Percentiles rank a stretch among this genome's conserved stretches.
Conservation (phyloP, 1,284 basidiomycete genomes). For the Cystobasidium sp. region DNA sequence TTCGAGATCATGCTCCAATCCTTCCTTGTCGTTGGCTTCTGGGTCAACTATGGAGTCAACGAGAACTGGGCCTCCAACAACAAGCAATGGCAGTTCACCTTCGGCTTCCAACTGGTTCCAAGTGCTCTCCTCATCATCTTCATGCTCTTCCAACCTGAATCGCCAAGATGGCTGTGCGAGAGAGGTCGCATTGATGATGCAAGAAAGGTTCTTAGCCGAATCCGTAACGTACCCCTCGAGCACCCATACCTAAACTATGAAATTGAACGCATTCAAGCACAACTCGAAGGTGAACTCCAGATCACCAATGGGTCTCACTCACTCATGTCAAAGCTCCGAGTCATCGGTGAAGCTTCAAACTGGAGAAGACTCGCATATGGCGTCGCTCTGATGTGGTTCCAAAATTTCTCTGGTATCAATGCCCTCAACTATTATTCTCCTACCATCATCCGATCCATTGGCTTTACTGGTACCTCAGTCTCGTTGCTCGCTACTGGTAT, state of each 20-base stretch:
- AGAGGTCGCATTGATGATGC: constrained; percentile 51
- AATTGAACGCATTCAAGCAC: constrained; percentile 39
- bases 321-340: constrained; percentile 16
- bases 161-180: constrained; percentile 55
- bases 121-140: constrained; percentile 52
- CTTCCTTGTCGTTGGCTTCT: constrained; percentile 53
- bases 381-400: constrained; percentile 45
- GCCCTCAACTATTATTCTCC: constrained; percentile 40
- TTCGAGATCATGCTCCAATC: constrained; percentile 55
- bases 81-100: constrained; percentile 56
- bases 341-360: constrained; percentile 19
- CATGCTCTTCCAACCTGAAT: constrained; percentile 53
- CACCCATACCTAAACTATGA: constrained; percentile 52
- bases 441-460: constrained; percentile 46
- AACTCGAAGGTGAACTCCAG: constrained; percentile 29
- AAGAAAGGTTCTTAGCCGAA: constrained; percentile 47
- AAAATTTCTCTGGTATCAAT: constrained; percentile 46
- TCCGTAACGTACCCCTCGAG: constrained; percentile 47
- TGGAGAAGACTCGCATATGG: constrained; percentile 42
- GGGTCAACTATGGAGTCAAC: constrained; percentile 52
- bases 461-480: constrained; percentile 52
- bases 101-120: constrained; percentile 56
- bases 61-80: constrained; percentile 45
- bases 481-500: constrained; percentile 56
- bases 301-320: constrained; percentile 39